phyloP scores from a whole-genome alignment of 257 asterid species.

The Ocimum tenuiflorum region DNA sequence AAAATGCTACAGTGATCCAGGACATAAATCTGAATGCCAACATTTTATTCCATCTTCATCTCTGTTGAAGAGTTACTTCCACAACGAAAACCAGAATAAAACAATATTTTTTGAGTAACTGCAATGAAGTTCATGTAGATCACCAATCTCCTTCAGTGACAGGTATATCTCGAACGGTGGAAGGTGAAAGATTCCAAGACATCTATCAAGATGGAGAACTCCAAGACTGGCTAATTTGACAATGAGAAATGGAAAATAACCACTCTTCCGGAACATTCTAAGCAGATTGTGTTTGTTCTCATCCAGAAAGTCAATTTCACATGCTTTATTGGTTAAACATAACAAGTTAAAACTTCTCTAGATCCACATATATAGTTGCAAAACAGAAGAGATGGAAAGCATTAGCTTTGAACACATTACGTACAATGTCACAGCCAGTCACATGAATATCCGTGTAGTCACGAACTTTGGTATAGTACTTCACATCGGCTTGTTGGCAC shows the following conservation, averaged over 20 bases:
- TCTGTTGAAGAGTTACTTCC: not conserved
- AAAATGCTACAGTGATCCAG: conserved; percentile 10
- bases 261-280: not conserved
- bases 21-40: no score
- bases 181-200: conserved; percentile 1
- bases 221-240: not conserved
- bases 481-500: conserved; percentile 82
- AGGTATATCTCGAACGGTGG: not conserved
- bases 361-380: conserved; percentile 10
- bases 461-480: conserved; percentile 84
- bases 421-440: conserved; percentile 62
- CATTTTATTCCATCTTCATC: not conserved
- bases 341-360: conserved; percentile 4
- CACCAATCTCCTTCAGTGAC: not conserved
- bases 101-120: not conserved
- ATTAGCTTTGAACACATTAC: conserved; percentile 22
- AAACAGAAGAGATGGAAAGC: conserved; percentile 4
- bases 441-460: conserved; percentile 82
- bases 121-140: conserved; percentile 1
- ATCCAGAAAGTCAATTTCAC: conserved; percentile 15
- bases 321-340: not conserved
- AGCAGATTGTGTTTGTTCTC: not conserved
- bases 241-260: not conserved
- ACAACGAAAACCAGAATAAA: not conserved
- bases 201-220: not conserved